phyloP scores from a whole-genome alignment of 2,329 filamentous ascomycete species.

The Fusarium tricinctum region DNA sequence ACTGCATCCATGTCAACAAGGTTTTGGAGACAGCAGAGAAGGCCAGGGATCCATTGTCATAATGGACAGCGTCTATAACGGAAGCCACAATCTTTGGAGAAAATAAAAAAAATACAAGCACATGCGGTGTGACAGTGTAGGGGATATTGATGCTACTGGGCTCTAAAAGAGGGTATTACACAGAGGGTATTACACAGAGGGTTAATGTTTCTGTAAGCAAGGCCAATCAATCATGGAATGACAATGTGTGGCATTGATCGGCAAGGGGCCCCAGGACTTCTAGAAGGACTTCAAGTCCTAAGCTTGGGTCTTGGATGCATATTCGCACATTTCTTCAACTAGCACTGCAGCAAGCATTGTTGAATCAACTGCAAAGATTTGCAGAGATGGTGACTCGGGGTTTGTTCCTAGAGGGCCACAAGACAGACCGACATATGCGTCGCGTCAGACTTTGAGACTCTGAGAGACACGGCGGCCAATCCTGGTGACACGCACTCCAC shows the following conservation, averaged over 20 bases:
- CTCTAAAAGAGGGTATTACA: too few species aligned
- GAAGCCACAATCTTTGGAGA: neutral
- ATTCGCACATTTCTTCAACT: neutral
- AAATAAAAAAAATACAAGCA: neutral
- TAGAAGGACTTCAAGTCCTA: slow-evolving; percentile 7
- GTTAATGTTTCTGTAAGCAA: neutral
- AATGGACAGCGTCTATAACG: neutral
- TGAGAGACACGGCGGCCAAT: slow-evolving; percentile 4
- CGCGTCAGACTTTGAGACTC: neutral
- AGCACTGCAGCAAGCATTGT: too few species aligned
- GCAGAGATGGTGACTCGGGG: slow-evolving; percentile 11
- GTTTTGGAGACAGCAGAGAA: neutral
- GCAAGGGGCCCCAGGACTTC: slow-evolving; percentile 6
- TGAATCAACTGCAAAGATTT: too few species aligned
- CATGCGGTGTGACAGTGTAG: neutral
- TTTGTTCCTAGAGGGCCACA: slow-evolving; percentile 14
- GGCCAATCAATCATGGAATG: neutral
- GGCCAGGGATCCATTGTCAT: neutral
- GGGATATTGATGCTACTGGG: neutral
- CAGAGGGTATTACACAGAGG: too few species aligned
- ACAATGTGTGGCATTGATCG: neutral
- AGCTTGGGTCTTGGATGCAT: neutral
- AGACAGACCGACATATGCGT: slow-evolving; percentile 13
- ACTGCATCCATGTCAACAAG: neutral
- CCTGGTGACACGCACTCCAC: neutral